Conservation (phyloP, 805 yeast species). For the Kodamaea fukazawae region DNA sequence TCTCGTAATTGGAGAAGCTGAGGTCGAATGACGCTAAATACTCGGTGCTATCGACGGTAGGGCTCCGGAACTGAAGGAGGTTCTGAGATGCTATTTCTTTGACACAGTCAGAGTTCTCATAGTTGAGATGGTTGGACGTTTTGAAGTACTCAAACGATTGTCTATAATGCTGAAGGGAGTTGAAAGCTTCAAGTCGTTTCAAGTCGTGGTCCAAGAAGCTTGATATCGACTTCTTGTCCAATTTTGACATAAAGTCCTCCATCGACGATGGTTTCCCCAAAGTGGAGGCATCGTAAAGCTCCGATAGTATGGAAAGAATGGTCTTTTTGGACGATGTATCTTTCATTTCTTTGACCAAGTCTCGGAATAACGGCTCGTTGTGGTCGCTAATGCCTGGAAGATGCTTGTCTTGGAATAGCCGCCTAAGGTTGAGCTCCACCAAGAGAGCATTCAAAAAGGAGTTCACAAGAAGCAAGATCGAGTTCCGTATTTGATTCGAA, state of each 20-base stretch:
- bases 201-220: constrained; percentile 13
- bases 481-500: constrained; percentile 17
- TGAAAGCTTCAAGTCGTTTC: constrained; percentile 18
- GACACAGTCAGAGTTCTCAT: constrained; percentile 28
- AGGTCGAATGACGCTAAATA: constrained; percentile 18
- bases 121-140: constrained; percentile 33
- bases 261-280: constrained; percentile 13
- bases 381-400: not conserved
- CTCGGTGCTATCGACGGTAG: constrained; percentile 18
- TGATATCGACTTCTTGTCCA: constrained; percentile 12
- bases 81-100: constrained; percentile 16
- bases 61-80: constrained; percentile 15
- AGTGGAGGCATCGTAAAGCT: constrained; percentile 8
- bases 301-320: constrained; percentile 16
- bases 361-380: constrained; percentile 14
- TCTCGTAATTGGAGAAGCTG: constrained; percentile 4
- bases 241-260: constrained; percentile 14
- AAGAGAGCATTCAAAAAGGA: constrained; percentile 25
- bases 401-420: constrained; percentile 12
- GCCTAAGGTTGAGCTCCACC: constrained; percentile 29
- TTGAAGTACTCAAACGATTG: constrained; percentile 23
- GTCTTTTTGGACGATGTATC: constrained; percentile 16
- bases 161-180: constrained; percentile 22
- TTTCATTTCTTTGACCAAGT: constrained; percentile 19
- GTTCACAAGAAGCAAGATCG: constrained; percentile 21